These are phyloP conservation scores for Galerina sulciceps DNA, from an alignment of 768 basidiomycete genomes.

Conservation along the genomic window DNA sequence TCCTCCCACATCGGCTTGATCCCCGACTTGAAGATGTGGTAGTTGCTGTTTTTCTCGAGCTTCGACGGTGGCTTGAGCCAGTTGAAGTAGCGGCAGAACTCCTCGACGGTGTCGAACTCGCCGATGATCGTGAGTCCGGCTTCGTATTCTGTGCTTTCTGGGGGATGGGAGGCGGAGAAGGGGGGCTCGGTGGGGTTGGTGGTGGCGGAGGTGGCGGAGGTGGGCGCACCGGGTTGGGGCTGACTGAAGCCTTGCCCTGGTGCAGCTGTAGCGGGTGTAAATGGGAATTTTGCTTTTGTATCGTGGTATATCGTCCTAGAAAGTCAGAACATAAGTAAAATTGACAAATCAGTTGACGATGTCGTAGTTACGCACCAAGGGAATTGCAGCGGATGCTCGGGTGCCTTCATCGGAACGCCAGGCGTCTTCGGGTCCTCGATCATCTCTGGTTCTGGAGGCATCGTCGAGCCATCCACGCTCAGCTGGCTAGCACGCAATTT, in stretches of 20 bases:
- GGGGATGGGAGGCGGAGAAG: constrained; percentile 40
- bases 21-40: constrained; percentile 92
- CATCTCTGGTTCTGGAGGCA: constrained; percentile 78
- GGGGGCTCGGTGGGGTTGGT: constrained; percentile 31
- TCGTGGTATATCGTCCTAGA: constrained; percentile 90
- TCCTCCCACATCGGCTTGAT: constrained; percentile 99
- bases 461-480: constrained; percentile 64
- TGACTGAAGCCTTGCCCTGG: constrained; percentile 22
- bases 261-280: constrained; percentile 47
- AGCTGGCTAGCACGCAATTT: constrained; percentile 62
- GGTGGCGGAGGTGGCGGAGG: constrained; percentile 14
- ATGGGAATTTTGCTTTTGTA: constrained; percentile 74
- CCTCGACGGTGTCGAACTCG: constrained; percentile 89
- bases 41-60: constrained; percentile 89
- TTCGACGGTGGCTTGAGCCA: constrained; percentile 92
- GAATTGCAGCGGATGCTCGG: constrained; percentile 86
- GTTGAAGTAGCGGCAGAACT: constrained; percentile 91
- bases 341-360: background rate
- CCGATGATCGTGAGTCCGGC: constrained; percentile 86
- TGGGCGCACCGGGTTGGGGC: constrained; percentile 21
- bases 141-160: constrained; percentile 79
- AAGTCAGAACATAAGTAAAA: constrained; percentile 8
- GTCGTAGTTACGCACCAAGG: constrained; percentile 60
- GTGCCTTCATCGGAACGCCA: constrained; percentile 68
- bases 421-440: constrained; percentile 86